A percentile compares a stretch with the other conserved stretches of the same genome.
These are phyloP conservation scores for Scytalidium lignicola DNA, from an alignment of 2,329 filamentous ascomycete genomes.

Conservation along the genomic window DNA sequence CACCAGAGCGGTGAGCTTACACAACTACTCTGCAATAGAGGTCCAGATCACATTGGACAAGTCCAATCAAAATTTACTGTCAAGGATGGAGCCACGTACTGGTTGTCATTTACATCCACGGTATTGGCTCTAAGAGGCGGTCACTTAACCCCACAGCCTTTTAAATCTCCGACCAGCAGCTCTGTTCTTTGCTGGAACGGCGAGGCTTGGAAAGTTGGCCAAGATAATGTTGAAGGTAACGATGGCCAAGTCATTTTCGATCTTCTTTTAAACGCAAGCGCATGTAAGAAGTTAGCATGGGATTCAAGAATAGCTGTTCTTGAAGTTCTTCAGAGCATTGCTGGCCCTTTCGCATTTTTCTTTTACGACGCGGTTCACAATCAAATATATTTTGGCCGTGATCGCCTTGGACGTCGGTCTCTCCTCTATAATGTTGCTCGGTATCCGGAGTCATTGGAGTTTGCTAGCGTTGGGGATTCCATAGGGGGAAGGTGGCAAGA, in stretches of 20 bases:
- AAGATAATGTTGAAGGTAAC: slow-evolving; percentile 60
- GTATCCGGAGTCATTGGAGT: slow-evolving; percentile 39
- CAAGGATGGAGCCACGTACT: slow-evolving; percentile 27
- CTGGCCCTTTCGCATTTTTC: slow-evolving; percentile 86
- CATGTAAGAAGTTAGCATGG: slow-evolving; percentile 9
- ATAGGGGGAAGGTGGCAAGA: slow-evolving; percentile 60
- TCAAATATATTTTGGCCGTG: slow-evolving; percentile 75
- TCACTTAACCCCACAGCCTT: slow-evolving; percentile 66
- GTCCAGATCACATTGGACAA: slow-evolving; percentile 53
- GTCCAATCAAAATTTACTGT: slow-evolving; percentile 27
- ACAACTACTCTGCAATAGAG: slow-evolving; percentile 47
- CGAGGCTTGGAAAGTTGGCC: slow-evolving; percentile 78
- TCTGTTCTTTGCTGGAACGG: slow-evolving; percentile 94
- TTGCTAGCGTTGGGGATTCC: slow-evolving; percentile 67
- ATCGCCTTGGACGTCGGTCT: slow-evolving; percentile 82
- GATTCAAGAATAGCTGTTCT: slow-evolving; percentile 35
- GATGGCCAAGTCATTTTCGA: slow-evolving; percentile 70
- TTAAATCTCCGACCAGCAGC: slow-evolving; percentile 49
- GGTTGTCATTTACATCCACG: slow-evolving; percentile 69
- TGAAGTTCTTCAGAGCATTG: slow-evolving; percentile 53
- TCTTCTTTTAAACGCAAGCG: slow-evolving; percentile 41
- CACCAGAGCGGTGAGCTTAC: slow-evolving; percentile 33
- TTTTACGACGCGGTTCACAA: slow-evolving; percentile 63
- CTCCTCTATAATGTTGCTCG: slow-evolving; percentile 56
- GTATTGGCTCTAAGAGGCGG: slow-evolving; percentile 86